phyloP scores from a whole-genome alignment of 345 rosid species.

The Corchorus olitorius region DNA sequence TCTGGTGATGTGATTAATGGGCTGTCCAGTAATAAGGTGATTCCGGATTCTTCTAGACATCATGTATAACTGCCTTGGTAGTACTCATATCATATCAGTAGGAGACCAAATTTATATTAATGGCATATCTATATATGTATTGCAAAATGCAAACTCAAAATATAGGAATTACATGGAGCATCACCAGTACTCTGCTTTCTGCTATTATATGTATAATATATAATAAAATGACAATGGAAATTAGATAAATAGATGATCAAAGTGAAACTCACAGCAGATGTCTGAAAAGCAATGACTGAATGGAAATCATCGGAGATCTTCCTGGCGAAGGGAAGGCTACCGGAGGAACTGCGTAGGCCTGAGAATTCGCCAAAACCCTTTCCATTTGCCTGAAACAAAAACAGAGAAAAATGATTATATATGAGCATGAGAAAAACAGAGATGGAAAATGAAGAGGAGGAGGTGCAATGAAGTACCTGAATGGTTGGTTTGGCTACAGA shows the following conservation, averaged over 20 bases:
- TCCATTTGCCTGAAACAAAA: constrained; percentile 38
- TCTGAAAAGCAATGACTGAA: constrained; percentile 70
- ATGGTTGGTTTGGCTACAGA: constrained; percentile 85
- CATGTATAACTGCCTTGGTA: not conserved
- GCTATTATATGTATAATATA: too few relatives aligned
- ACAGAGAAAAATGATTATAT: not conserved
- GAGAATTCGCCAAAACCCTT: constrained; percentile 83
- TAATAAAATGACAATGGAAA: not conserved
- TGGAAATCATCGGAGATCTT: constrained; percentile 70
- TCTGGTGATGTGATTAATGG: not conserved
- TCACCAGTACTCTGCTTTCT: not conserved
- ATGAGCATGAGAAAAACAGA: not conserved
- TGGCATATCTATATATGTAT: not conserved
- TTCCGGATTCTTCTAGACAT: not conserved
- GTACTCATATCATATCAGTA: not conserved
- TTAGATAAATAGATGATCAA: too few relatives aligned
- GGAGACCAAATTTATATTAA: not conserved
- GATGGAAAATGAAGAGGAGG: not conserved
- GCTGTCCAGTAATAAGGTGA: too few relatives aligned
- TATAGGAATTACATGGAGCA: not conserved
- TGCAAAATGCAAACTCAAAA: not conserved
- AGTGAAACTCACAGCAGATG: constrained; percentile 67
- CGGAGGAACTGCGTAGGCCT: constrained; percentile 64
- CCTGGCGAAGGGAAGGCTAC: constrained; percentile 61
- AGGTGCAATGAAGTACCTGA: constrained; percentile 51